Evolutionary conservation across 177 flowering plant species (phyloP).

Genomic region (Vitis hybrid): DNA sequence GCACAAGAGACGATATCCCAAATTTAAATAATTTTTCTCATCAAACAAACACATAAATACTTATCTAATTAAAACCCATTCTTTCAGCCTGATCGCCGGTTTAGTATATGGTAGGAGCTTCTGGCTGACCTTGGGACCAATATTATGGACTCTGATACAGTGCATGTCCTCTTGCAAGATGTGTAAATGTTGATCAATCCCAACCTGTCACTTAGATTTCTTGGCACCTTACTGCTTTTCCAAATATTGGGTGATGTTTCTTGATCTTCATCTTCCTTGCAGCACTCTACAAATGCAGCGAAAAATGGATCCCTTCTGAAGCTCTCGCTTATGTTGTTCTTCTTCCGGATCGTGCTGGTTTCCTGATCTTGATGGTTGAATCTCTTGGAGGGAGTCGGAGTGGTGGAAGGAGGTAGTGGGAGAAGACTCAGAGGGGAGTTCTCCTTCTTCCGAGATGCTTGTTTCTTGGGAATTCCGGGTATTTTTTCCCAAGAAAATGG

Average conservation of each 20-base stretch:
- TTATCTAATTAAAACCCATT: too few relatives aligned
- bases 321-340: background rate
- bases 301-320: conserved; percentile 43
- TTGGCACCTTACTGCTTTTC: conserved; percentile 19
- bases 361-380: conserved; percentile 8
- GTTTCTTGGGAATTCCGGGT: conserved; percentile 57
- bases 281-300: conserved; percentile 51
- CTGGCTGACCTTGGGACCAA: conserved; percentile 35
- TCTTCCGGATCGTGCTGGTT: background rate
- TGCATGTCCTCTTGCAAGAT: conserved; percentile 52
- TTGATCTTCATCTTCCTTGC: conserved; percentile 37
- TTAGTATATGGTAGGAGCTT: conserved; percentile 14
- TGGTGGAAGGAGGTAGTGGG: conserved; percentile 42
- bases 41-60: too few relatives aligned
- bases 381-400: conserved; percentile 13
- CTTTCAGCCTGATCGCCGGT: conserved; percentile 15
- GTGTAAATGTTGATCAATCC: conserved; percentile 37
- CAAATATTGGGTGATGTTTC: conserved; percentile 12
- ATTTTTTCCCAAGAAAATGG: conserved; percentile 70
- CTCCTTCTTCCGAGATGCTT: conserved; percentile 8
- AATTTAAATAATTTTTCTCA: too few relatives aligned
- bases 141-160: conserved; percentile 47
- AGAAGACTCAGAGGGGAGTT: conserved; percentile 21
- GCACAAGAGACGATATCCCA: too few relatives aligned
- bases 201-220: conserved; percentile 36